A percentile compares a stretch with the other conserved stretches of the same genome.
Evolutionary conservation across 163 green algal genomes (phyloP).

Genomic region (Scenedesmus sp.): DNA sequence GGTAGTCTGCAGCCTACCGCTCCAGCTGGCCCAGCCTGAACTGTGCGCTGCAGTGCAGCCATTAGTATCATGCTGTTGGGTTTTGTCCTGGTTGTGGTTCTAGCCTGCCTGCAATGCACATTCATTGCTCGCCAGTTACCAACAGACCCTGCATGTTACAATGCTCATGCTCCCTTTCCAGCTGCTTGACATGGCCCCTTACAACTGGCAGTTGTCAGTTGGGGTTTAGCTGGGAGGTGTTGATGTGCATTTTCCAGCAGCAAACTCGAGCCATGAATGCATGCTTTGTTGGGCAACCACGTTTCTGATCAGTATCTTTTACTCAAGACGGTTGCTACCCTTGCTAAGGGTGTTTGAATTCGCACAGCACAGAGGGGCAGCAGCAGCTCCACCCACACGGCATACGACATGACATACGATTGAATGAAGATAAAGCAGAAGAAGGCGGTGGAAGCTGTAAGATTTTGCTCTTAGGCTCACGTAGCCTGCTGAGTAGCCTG

Average conservation of each 20-base stretch:
- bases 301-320: not conserved
- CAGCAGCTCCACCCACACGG: slow-evolving; percentile 1
- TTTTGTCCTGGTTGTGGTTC: too few species aligned
- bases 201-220: not conserved
- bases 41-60: too few species aligned
- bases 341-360: not conserved
- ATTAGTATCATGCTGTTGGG: too few species aligned
- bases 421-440: slow-evolving; percentile 68
- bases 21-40: too few species aligned
- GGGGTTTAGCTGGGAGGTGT: not conserved
- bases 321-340: not conserved
- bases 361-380: slow-evolving; percentile 6
- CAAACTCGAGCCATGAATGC: not conserved
- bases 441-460: slow-evolving; percentile 64
- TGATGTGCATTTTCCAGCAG: not conserved
- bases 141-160: not conserved
- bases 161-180: not conserved
- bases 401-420: not conserved
- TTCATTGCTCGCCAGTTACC: too few species aligned
- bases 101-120: too few species aligned
- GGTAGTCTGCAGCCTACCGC: too few species aligned
- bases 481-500: not conserved
- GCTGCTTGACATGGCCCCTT: not conserved
- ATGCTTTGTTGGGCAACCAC: not conserved
- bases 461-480: not conserved